Percentiles rank a stretch among this genome's conserved stretches.
These are phyloP conservation scores for Hemileccinum rubropunctum DNA, from an alignment of 768 basidiomycete species.

Conservation along the genomic window DNA sequence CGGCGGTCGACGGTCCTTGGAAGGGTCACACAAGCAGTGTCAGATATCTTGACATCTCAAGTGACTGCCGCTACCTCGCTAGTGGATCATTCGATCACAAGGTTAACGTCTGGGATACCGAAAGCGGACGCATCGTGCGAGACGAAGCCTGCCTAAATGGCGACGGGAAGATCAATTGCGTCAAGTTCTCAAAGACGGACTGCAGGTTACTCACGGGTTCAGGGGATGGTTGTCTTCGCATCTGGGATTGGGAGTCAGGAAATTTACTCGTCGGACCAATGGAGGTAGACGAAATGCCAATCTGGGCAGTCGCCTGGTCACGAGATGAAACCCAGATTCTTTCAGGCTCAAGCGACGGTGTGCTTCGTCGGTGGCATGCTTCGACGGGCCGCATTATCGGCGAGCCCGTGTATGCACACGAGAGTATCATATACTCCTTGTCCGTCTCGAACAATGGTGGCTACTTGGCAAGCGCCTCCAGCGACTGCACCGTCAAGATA, in stretches of 20 bases:
- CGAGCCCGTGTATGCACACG: constrained; percentile 22
- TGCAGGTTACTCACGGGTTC: constrained; percentile 29
- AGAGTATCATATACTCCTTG: constrained; percentile 26
- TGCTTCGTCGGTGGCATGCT: constrained; percentile 25
- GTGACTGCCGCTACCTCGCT: constrained; percentile 26
- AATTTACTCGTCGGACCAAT: constrained; percentile 26
- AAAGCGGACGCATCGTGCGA: constrained; percentile 24
- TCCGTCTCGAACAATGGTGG: constrained; percentile 27
- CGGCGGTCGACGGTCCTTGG: constrained; percentile 20
- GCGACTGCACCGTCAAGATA: constrained; percentile 29
- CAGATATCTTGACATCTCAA: constrained; percentile 28
- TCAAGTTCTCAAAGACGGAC: constrained; percentile 26
- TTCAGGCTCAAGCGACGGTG: constrained; percentile 22
- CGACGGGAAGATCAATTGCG: constrained; percentile 27
- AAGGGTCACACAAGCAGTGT: constrained; percentile 24
- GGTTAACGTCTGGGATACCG: constrained; percentile 29
- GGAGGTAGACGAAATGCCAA: constrained; percentile 17
- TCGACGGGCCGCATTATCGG: constrained; percentile 21
- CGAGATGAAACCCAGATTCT: constrained; percentile 28
- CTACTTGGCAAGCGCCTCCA: constrained; percentile 29
- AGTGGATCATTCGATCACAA: constrained; percentile 33
- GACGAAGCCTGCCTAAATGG: constrained; percentile 21
- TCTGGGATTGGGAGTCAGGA: constrained; percentile 29
- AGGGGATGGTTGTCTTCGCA: constrained; percentile 26
- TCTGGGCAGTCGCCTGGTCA: constrained; percentile 32